phyloP scores from a whole-genome alignment of 192 early-diverging fungal species.

The Polychytrium aggregatum region DNA sequence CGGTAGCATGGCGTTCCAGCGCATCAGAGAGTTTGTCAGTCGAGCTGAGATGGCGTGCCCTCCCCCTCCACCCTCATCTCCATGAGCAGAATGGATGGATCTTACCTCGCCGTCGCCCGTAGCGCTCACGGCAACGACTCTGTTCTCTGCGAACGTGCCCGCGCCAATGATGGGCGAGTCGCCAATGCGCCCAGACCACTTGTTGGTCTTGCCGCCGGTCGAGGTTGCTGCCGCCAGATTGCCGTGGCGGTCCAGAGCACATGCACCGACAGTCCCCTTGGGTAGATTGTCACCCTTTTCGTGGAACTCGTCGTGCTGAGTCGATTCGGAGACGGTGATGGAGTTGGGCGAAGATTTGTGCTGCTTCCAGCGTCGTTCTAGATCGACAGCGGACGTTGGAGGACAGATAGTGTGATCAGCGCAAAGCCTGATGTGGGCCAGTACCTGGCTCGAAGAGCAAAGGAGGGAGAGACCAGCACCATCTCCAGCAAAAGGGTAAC shows the following conservation, averaged over 20 bases:
- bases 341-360: conserved; percentile 15
- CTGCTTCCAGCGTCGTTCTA: conserved; percentile 25
- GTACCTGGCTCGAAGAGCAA: no score
- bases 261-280: conserved; percentile 33
- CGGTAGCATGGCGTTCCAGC: no score
- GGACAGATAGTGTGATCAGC: no score
- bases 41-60: no score
- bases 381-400: no score
- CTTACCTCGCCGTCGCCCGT: conserved; percentile 35
- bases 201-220: conserved; percentile 34
- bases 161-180: conserved; percentile 35
- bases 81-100: conserved; percentile 1
- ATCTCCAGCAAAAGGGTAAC: no score
- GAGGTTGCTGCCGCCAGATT: conserved; percentile 32
- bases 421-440: no score
- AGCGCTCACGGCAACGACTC: conserved; percentile 24
- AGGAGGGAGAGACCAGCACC: no score
- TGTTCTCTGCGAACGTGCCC: conserved; percentile 36
- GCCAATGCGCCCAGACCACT: conserved; percentile 28
- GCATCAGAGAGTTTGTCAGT: no score
- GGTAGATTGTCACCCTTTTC: background rate
- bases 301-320: background rate
- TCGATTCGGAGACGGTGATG: background rate
- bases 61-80: background rate
- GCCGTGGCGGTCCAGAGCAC: conserved; percentile 27